These are phyloP conservation scores for Tolypocladium amazonense DNA, from an alignment of 2,329 filamentous ascomycete species.

Conservation along the genomic window DNA sequence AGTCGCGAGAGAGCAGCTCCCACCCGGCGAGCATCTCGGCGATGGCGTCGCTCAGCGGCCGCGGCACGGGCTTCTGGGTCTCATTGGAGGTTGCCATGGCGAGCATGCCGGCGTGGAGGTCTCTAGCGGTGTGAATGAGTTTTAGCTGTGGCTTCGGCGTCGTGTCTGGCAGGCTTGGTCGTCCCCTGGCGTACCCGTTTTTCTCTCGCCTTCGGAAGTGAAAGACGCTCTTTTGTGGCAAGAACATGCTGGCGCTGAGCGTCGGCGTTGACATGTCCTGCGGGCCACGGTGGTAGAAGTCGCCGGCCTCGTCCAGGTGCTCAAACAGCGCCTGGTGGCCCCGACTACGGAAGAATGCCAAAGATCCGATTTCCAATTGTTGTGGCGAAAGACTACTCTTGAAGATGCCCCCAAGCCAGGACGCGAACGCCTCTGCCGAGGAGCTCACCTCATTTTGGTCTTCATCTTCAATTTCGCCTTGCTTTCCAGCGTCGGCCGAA, in stretches of 20 bases:
- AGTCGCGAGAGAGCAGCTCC: slow-evolving; percentile 25
- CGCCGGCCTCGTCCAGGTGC: slow-evolving; percentile 35
- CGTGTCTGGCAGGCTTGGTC: slow-evolving; percentile 12
- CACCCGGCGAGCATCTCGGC: slow-evolving; percentile 21
- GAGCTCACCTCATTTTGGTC: slow-evolving; percentile 8
- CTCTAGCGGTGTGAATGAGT: background rate
- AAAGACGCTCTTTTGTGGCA: slow-evolving; percentile 38
- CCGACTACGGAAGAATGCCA: slow-evolving; percentile 37
- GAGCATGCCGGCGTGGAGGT: background rate
- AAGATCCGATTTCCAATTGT: slow-evolving; percentile 43
- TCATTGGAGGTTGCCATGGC: background rate
- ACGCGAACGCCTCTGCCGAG: slow-evolving; percentile 17
- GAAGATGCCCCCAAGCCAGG: slow-evolving; percentile 28
- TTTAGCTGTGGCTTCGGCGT: slow-evolving; percentile 13
- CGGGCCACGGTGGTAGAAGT: slow-evolving; percentile 36
- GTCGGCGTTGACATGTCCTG: slow-evolving; percentile 41
- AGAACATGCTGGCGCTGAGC: slow-evolving; percentile 42
- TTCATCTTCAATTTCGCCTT: slow-evolving; percentile 5
- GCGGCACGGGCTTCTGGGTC: background rate
- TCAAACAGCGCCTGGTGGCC: slow-evolving; percentile 37
- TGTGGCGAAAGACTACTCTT: slow-evolving; percentile 40
- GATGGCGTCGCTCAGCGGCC: slow-evolving; percentile 10
- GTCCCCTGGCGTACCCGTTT: slow-evolving; percentile 4
- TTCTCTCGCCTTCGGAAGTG: slow-evolving; percentile 30
- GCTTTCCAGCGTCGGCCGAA: background rate